Evolutionary conservation across 345 rosid species (phyloP), one percentile per base, ranked within the genome.

Genomic region (Eucalyptus sp.): DNA sequence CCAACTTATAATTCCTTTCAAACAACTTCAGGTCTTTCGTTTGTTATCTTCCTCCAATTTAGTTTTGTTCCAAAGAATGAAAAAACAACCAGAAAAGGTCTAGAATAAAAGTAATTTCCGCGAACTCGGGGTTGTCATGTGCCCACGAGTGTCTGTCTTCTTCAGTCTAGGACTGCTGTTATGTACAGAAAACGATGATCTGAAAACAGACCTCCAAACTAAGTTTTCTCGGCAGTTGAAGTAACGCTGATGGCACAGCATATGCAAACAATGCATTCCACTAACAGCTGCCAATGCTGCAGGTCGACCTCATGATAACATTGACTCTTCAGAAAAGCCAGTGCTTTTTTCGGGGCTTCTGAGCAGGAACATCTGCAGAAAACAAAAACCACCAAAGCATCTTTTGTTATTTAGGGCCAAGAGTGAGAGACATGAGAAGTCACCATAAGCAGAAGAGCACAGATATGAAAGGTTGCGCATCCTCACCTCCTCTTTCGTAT

Each of bases 311-410:
- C 87, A 31, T 58, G 44, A 43, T 31, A 52, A 52, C 51, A 50
- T 48, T 90, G 66, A 87, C 68, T 62, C 37, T 87, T 92, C 91
- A 96, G 91, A 97, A 96, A 50, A 97, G 96, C 99, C 99, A 97
- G 89, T 96, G 94, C 94, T 92, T 96, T 90, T 88, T 97, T 88
- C 90, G 95, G 16, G 94, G 92, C 50, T 88, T 91, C 91, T 93
- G 91, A 43, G 95, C 93, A 7, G 99, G 99, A 92, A 96, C 95
- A 94, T 96, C 99, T 97, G 97, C 81, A 90, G 91, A 43, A 86
- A 89, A 25, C 60, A 5, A 48, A 79, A 50, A 25, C 52, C 7
- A 44, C 81, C 11, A 48, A 87, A 41, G 27, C 2, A 24, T 76
- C 84, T 83, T 51, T 62, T 14, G 50, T 50, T 84, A 52, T 86